Evolutionary conservation across 176 grass and related monocot species (phyloP), one percentile per base, ranked within the genome.

Genomic region (Elaeis guineensis): DNA sequence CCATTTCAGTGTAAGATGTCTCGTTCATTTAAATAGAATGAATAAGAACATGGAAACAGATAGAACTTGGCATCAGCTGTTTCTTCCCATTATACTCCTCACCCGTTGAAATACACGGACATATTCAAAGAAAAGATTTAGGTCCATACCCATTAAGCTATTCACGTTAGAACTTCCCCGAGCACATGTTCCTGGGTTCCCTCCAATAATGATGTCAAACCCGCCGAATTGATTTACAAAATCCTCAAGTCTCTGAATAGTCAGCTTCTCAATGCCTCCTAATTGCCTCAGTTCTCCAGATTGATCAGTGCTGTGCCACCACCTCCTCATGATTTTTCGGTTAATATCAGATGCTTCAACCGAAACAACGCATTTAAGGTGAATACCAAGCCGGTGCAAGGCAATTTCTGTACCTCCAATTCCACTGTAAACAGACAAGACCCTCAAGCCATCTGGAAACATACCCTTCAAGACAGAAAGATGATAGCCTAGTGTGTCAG

Each of bases 371-470:
- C 81, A 98, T 39, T 77, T 85, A 1, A 98, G 51, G 21, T n/a
- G 76, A 69, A 95, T 79, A 17, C 90, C 90, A 15, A 95, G 75
- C 19, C 75, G 70, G 70, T 90, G 64, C 0, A 95, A 52, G 21
- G 82, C 73, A 25, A 95, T 55, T 71, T 87, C 83, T 64, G 68
- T 75, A 21, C 90, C 90, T 59, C 90, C 90, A 52, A 82, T 84
- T 57, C 83, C 86, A 64, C 63, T 95, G 19, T 79, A 90, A 35
- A 95, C 72, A 18, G 90, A 95, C 55, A 95, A 28, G 24, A 95
- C 67, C 32, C 83, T 74, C 3, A 95, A 21, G 17, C 90, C 86
- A 23, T 77, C 61, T 25, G 75, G 80, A 78, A 65, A 95, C 2
- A 52, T 54, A 14, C 52, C 55, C 67, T 90, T 97, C 64, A 97